Percentiles rank a stretch among this genome's conserved stretches.
These are phyloP conservation scores for Boechera divaricarpa DNA, from an alignment of 345 rosid species.

Conservation along the genomic window DNA sequence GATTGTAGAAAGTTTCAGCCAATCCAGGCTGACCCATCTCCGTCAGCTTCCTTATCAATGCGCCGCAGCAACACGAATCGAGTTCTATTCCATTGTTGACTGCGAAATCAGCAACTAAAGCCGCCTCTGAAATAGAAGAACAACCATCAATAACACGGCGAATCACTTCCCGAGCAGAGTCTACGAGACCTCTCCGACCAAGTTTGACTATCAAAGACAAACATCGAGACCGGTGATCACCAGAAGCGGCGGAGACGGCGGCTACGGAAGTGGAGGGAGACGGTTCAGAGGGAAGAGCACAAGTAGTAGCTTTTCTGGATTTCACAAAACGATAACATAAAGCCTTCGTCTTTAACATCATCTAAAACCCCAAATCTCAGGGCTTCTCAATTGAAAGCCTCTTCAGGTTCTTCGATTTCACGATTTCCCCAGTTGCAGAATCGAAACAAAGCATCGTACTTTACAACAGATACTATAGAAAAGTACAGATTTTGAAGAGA, in stretches of 20 bases:
- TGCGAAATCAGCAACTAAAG: conserved; percentile 51
- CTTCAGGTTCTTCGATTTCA: conserved; percentile 29
- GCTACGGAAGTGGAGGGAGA: conserved; percentile 11
- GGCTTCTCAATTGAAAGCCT: conserved; percentile 22
- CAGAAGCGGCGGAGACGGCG: conserved; percentile 28
- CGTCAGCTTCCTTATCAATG: conserved; percentile 53
- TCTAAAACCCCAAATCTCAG: conserved; percentile 24
- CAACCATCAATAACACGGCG: conserved; percentile 50
- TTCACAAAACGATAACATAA: conserved; percentile 41
- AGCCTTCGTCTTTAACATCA: conserved; percentile 42
- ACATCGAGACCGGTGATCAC: conserved; percentile 50
- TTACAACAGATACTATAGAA: not conserved
- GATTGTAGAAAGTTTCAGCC: conserved; percentile 53
- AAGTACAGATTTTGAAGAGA: conserved; percentile 13
- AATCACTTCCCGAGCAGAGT: conserved; percentile 53
- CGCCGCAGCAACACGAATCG: conserved; percentile 43
- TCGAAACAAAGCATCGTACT: conserved; percentile 25
- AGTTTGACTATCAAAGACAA: conserved; percentile 56
- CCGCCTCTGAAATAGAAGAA: conserved; percentile 50
- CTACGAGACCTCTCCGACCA: conserved; percentile 47
- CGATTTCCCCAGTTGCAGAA: conserved; percentile 16
- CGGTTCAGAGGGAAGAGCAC: conserved; percentile 46
- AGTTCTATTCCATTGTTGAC: conserved; percentile 52
- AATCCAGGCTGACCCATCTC: conserved; percentile 50
- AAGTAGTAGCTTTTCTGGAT: conserved; percentile 48